Evolutionary conservation across 1,284 basidiomycete species (phyloP).

Genomic region (Lentinus polychrous): DNA sequence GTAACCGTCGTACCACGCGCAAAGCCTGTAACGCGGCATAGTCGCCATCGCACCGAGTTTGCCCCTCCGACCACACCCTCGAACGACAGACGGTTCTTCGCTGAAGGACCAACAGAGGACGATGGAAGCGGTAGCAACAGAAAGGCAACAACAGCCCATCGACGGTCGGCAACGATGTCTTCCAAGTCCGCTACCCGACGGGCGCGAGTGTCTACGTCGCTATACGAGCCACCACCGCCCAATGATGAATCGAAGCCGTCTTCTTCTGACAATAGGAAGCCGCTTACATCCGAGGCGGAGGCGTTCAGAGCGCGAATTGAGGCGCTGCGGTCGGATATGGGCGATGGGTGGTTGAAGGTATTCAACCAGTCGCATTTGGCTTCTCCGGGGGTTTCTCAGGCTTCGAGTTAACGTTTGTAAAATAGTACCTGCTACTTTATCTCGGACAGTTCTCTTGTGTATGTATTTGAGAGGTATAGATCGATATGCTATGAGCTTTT

Average conservation of each 20-base stretch:
- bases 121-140: constrained; percentile 1
- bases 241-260: constrained; percentile 21
- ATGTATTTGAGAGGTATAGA: constrained; percentile 1
- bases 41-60: constrained; percentile 44
- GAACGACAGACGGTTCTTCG: constrained; percentile 4
- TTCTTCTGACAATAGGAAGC: no score
- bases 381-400: constrained; percentile 18
- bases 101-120: not conserved
- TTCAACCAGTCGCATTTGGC: constrained; percentile 56
- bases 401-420: constrained; percentile 16
- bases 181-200: constrained; percentile 39
- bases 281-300: constrained; percentile 50
- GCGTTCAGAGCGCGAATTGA: constrained; percentile 74
- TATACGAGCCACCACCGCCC: constrained; percentile 47
- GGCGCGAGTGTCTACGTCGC: constrained; percentile 48
- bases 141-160: constrained; percentile 11
- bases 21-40: constrained; percentile 22
- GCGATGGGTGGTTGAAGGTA: constrained; percentile 81
- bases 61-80: constrained; percentile 14
- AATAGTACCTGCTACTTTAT: not conserved
- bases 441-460: constrained; percentile 1
- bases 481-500: not conserved
- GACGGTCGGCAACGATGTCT: constrained; percentile 21
- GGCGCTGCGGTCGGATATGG: constrained; percentile 77
- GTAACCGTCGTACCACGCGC: constrained; percentile 9